These are phyloP conservation scores for Cadophora sp. DNA, from an alignment of 2,329 filamentous ascomycete genomes.

Conservation along the genomic window DNA sequence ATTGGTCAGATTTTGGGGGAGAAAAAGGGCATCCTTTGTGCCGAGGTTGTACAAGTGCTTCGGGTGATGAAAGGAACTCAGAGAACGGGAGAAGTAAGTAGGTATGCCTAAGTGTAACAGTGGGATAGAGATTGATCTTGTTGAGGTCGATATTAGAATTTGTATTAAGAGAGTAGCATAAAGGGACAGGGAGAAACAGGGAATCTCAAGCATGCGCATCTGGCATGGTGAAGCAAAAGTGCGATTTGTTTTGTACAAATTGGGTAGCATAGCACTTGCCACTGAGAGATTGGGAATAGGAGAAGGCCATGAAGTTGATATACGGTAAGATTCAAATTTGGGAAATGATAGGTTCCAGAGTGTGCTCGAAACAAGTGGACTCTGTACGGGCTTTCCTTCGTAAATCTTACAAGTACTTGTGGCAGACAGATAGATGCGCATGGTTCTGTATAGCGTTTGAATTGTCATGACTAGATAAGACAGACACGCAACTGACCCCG, in stretches of 20 bases:
- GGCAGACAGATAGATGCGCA: not conserved
- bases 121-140: not conserved
- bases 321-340: not conserved
- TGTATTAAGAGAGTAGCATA: not conserved
- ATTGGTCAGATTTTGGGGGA: not conserved
- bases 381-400: not conserved
- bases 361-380: not conserved
- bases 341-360: not conserved
- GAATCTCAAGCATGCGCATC: not conserved
- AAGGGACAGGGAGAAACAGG: not conserved
- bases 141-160: not conserved
- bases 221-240: not conserved
- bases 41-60: constrained; percentile 11
- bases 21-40: not conserved
- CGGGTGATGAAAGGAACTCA: not conserved
- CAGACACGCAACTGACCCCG: not conserved
- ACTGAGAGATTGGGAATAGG: not conserved
- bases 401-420: not conserved
- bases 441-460: not conserved
- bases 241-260: not conserved
- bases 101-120: constrained; percentile 1
- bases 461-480: not conserved
- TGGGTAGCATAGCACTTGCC: not conserved
- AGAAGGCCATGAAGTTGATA: not conserved
- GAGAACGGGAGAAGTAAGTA: not conserved